Base-by-base conservation (phyloP, 768 basidiomycete species). In the Hygrocybe punicea region DNA sequence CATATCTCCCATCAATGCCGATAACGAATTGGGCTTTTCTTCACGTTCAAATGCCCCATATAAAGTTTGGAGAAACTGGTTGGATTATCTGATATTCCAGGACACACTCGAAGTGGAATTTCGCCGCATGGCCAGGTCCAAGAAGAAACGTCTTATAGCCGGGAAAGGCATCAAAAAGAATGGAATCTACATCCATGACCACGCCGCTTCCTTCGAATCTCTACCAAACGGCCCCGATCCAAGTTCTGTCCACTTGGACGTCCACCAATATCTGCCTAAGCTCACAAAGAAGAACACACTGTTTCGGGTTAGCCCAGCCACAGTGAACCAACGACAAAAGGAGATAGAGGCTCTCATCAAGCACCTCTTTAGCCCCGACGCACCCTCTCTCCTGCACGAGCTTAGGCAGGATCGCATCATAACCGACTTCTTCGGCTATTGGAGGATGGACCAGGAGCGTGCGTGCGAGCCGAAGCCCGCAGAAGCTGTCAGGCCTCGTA, bases 151-250 rank as follows among this genome's bases (percentile, higher is more conserved):
- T 33, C 81, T 92, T 10, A 70, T 75, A 5, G 81, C 83, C 14
- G 90, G 90, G 0, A 91, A 89, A 64, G 88, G 89, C 13, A 79
- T 90, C 55, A 87, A 87, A 75, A 85, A 84, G 55, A 83, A 86
- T 16, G 78, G 89, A 2, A 81, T 89, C 58, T 80, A 87, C 57
- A 82, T 84, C 57, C 80, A 84, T 33, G 85, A 90, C 65, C 76
- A 78, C 55, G 91, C 91, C 2, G 85, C 91, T 1, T 92, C 91
- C 13, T 93, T 87, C 77, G 91, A 92, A 52, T 91, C 89, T 1
- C 78, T 93, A 17, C 91, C 91, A 11, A 86, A 87, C 6, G 91
- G 89, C 7, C 90, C 90, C n/a, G 80, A 89, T 63, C 88, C 89
- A 5, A 81, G 80, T 48, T 84, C 85, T 13, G 80, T 92, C 42